Conservation (phyloP, 2,329 filamentous ascomycete species). For the Monosporascus ibericus region DNA sequence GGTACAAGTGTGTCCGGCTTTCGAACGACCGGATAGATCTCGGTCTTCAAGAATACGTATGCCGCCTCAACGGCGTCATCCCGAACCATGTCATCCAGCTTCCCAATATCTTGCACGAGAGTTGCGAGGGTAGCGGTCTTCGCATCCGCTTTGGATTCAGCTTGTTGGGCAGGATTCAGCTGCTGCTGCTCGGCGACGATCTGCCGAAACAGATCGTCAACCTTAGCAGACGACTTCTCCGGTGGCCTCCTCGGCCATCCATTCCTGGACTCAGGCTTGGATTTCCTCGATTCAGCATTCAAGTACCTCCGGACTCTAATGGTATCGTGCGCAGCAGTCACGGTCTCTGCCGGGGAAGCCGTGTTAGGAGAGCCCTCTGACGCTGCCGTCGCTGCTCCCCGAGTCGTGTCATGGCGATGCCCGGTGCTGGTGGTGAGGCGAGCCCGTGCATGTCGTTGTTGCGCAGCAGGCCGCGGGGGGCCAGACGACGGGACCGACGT, state of each 20-base stretch:
- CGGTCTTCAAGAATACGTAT: constrained; percentile 18
- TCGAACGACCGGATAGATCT: constrained; percentile 25
- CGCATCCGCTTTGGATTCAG: not conserved
- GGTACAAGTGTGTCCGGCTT: constrained; percentile 19
- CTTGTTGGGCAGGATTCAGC: constrained; percentile 3
- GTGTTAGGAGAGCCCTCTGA: not conserved
- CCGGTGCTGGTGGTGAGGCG: not conserved
- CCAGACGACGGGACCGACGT: constrained; percentile 16
- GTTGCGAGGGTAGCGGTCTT: constrained; percentile 5
- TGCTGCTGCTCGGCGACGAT: constrained; percentile 18
- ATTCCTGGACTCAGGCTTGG: not conserved
- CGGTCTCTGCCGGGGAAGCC: not conserved
- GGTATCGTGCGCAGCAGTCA: not conserved
- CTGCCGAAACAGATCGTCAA: constrained; percentile 22
- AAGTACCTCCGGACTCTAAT: not conserved
- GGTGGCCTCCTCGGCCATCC: constrained; percentile 1
- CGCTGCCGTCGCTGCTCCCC: not conserved
- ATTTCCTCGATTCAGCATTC: not conserved
- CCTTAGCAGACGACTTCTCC: constrained; percentile 6
- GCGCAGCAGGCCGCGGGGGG: not conserved
- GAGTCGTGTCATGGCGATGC: not conserved
- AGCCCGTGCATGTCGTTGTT: not conserved
- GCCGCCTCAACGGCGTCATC: constrained; percentile 15
- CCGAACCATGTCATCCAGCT: constrained; percentile 27
- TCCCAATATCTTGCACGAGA: constrained; percentile 18